Percentiles rank a stretch among this genome's conserved stretches.
Evolutionary conservation across 106 monocot species (phyloP).

Genomic region (Dendrobium catenatum): DNA sequence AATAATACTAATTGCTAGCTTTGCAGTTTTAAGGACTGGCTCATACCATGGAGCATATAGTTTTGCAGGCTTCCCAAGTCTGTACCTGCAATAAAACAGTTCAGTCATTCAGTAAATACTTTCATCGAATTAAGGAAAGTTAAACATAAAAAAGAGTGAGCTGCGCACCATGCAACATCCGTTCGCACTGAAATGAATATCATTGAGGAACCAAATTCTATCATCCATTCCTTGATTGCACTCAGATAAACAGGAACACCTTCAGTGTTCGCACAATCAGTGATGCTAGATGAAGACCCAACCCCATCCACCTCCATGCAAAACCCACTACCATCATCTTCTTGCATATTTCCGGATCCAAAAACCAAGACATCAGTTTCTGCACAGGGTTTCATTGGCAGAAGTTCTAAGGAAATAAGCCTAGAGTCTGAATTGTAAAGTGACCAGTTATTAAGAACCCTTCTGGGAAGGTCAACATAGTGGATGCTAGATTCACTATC

Average conservation of each 20-base stretch:
- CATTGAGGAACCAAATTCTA: slow-evolving; percentile 93
- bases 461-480: slow-evolving; percentile 67
- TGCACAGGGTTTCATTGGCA: slow-evolving; percentile 89
- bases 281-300: slow-evolving; percentile 41
- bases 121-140: background rate
- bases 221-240: slow-evolving; percentile 94
- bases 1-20: slow-evolving; percentile 76
- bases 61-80: slow-evolving; percentile 80
- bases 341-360: slow-evolving; percentile 89
- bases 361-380: slow-evolving; percentile 82
- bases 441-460: slow-evolving; percentile 82
- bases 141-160: background rate
- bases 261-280: slow-evolving; percentile 31
- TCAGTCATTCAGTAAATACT: background rate
- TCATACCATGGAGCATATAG: slow-evolving; percentile 90
- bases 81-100: slow-evolving; percentile 62
- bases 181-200: slow-evolving; percentile 86
- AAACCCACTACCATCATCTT: slow-evolving; percentile 92
- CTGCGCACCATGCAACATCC: slow-evolving; percentile 78
- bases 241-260: slow-evolving; percentile 87
- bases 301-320: slow-evolving; percentile 32
- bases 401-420: slow-evolving; percentile 82
- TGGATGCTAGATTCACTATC: slow-evolving; percentile 47
- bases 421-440: slow-evolving; percentile 94
- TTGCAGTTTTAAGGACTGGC: slow-evolving; percentile 85